Conservation (phyloP, 2,329 filamentous ascomycete genomes). For the Colletotrichum cereale region DNA sequence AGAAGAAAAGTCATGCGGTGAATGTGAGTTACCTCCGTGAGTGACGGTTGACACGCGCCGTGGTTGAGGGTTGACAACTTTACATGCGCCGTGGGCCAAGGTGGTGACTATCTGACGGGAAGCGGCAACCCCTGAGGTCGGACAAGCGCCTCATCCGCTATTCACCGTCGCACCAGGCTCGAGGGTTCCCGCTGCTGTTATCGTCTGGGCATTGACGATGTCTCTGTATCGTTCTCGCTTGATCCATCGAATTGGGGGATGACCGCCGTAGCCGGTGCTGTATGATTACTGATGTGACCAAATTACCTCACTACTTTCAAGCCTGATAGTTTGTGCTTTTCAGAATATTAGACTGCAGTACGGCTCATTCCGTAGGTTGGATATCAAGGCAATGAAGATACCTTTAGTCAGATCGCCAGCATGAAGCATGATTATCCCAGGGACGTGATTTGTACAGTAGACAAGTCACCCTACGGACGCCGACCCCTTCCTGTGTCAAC, state of each 20-base stretch:
- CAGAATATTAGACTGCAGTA: neutral
- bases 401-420: too few species aligned
- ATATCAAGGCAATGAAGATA: too few species aligned
- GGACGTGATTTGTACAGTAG: neutral
- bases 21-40: neutral
- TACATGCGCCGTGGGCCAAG: neutral
- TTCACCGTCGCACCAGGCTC: neutral
- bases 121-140: neutral
- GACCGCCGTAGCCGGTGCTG: too few species aligned
- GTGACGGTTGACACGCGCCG: too few species aligned
- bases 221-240: too few species aligned
- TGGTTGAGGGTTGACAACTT: too few species aligned
- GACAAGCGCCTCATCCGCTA: neutral
- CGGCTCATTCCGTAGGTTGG: rapidly evolving
- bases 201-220: too few species aligned
- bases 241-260: neutral
- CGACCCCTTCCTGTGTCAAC: neutral
- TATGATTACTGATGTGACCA: neutral
- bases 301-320: neutral
- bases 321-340: neutral
- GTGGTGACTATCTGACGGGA: neutral
- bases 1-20: neutral
- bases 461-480: neutral
- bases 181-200: too few species aligned
- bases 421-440: neutral